These are phyloP conservation scores for Blastosporella zonata DNA, from an alignment of 1,284 basidiomycete species.

Conservation along the genomic window DNA sequence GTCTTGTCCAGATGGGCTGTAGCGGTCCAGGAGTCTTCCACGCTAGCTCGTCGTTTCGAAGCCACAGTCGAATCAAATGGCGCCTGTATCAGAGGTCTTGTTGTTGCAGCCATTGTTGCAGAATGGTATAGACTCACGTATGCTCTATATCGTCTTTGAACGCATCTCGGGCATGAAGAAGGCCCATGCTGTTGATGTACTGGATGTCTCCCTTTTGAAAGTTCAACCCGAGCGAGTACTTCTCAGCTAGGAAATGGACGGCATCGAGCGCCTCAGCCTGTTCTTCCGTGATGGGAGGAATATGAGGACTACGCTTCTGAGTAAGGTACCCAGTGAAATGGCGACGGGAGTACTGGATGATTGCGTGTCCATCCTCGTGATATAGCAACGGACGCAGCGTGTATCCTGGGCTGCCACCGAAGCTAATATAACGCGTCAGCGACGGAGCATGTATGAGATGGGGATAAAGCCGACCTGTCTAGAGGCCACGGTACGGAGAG, in stretches of 20 bases:
- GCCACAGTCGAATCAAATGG: constrained; percentile 32
- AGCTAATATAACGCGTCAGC: constrained; percentile 24
- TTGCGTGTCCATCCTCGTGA: constrained; percentile 35
- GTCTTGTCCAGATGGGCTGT: constrained; percentile 29
- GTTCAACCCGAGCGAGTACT: constrained; percentile 41
- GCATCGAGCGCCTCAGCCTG: constrained; percentile 47
- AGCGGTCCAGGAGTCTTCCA: constrained; percentile 32
- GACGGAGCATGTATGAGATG: background rate
- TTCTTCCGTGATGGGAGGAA: constrained; percentile 47
- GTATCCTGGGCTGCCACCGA: constrained; percentile 37
- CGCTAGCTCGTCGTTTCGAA: constrained; percentile 33
- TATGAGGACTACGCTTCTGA: constrained; percentile 32
- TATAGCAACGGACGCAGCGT: constrained; percentile 38
- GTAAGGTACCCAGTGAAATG: constrained; percentile 40
- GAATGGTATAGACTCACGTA: constrained; percentile 27
- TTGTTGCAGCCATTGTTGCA: constrained; percentile 2
- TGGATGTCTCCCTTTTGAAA: constrained; percentile 50
- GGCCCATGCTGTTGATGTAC: constrained; percentile 45
- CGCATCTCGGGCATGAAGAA: constrained; percentile 44
- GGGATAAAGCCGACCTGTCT: constrained; percentile 29
- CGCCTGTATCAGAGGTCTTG: constrained; percentile 16
- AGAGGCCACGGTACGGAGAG: constrained; percentile 41
- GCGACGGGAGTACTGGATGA: constrained; percentile 46
- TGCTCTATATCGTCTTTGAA: constrained; percentile 39
- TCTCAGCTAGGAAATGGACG: constrained; percentile 43